Percentiles rank a stretch among this genome's conserved stretches.
phyloP scores from a whole-genome alignment of 192 early-diverging fungal genomes.

The Coemansia sp. region DNA sequence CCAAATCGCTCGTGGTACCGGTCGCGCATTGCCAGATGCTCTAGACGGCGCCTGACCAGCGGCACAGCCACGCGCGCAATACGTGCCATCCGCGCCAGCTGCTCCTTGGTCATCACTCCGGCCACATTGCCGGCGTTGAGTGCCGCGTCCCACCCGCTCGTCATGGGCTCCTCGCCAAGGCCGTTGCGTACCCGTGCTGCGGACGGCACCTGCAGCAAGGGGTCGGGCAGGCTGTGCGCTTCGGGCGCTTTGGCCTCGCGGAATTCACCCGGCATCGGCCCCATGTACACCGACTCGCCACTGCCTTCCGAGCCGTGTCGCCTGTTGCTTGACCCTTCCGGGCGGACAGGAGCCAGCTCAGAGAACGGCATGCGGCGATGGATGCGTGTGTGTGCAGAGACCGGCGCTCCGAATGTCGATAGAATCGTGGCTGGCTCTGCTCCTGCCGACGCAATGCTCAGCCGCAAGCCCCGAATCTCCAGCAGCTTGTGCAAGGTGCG shows the following conservation, averaged over 20 bases:
- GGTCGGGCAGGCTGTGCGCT: background rate
- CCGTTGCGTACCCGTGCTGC: constrained; percentile 16
- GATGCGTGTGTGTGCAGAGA: constrained; percentile 39
- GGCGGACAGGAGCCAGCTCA: constrained; percentile 34
- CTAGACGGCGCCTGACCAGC: constrained; percentile 19
- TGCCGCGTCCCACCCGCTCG: constrained; percentile 45
- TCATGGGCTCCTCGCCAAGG: constrained; percentile 34
- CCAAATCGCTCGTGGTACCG: constrained; percentile 25
- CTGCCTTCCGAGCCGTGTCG: background rate
- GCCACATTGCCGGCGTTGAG: constrained; percentile 25
- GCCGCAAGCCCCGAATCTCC: constrained; percentile 26
- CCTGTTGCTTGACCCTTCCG: constrained; percentile 2
- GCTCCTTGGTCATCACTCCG: constrained; percentile 26
- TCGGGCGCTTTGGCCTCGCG: constrained; percentile 23
- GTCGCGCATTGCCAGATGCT: constrained; percentile 18
- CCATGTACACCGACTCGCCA: constrained; percentile 42
- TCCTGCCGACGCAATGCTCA: constrained; percentile 7
- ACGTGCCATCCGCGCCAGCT: constrained; percentile 17
- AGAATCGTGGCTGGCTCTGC: constrained; percentile 5
- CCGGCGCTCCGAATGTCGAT: constrained; percentile 28
- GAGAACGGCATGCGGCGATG: constrained; percentile 49
- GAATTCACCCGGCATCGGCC: constrained; percentile 50
- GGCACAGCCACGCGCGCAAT: constrained; percentile 10
- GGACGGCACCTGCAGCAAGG: background rate
- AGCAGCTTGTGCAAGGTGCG: constrained; percentile 38